A percentile compares a stretch with the other conserved stretches of the same genome.
phyloP scores from a whole-genome alignment of 352 stramenopile species.

The Pythium insidiosum region DNA sequence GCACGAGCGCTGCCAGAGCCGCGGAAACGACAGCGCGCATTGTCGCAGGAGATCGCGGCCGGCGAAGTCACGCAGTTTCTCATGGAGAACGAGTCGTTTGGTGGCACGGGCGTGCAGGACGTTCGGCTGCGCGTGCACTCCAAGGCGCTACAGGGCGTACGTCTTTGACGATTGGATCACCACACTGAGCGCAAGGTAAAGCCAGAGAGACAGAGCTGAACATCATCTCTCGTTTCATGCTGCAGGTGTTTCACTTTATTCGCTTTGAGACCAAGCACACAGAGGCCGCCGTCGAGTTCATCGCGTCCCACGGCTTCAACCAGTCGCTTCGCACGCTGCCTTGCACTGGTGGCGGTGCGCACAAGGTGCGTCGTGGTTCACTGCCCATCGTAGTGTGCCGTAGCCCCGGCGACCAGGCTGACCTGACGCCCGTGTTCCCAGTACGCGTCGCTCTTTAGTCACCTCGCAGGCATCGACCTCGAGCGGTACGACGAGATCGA shows the following conservation, averaged over 20 bases:
- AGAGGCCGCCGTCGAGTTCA: conserved; percentile 66
- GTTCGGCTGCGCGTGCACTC: conserved; percentile 78
- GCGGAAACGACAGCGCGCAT: conserved; percentile 55
- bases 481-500: conserved; percentile 93
- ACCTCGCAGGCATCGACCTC: conserved; percentile 77
- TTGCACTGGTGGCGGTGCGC: conserved; percentile 74
- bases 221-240: not conserved
- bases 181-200: too few species aligned
- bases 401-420: too few species aligned
- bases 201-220: too few species aligned
- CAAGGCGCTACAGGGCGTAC: conserved; percentile 85
- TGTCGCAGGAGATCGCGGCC: conserved; percentile 69
- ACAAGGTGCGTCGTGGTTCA: conserved; percentile 67
- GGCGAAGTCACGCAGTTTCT: conserved; percentile 85
- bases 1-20: conserved; percentile 11
- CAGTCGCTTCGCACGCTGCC: conserved; percentile 72
- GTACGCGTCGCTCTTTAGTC: conserved; percentile 62
- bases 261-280: conserved; percentile 77
- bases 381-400: too few species aligned
- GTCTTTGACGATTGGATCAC: not conserved
- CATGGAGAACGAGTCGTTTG: conserved; percentile 72
- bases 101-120: conserved; percentile 81
- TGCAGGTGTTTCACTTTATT: conserved; percentile 94
- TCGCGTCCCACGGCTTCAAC: conserved; percentile 66
- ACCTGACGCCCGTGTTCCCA: too few species aligned